These are phyloP conservation scores for Canavalia ensiformis DNA, from an alignment of 306 rosid species.

Conservation along the genomic window DNA sequence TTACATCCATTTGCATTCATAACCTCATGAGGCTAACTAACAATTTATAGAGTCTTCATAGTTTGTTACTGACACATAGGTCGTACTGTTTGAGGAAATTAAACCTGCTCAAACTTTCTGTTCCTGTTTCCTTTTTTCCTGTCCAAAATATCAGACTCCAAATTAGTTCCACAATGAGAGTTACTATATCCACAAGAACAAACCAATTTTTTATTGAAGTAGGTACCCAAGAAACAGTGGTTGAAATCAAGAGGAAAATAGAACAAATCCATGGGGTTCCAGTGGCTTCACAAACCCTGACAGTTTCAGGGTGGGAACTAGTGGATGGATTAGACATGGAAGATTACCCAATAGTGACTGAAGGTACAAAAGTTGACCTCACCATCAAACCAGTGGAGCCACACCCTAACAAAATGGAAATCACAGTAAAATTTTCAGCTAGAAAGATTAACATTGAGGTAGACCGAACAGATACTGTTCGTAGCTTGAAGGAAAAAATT, in stretches of 20 bases:
- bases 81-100: slow-evolving; percentile 20
- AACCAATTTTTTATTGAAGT: slow-evolving; percentile 67
- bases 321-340: slow-evolving; percentile 90
- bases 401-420: slow-evolving; percentile 56
- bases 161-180: slow-evolving; percentile 54
- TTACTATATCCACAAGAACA: slow-evolving; percentile 55
- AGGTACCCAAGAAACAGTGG: slow-evolving; percentile 65
- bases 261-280: slow-evolving; percentile 74
- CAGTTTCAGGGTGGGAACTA: slow-evolving; percentile 79
- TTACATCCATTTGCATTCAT: slow-evolving; percentile 39
- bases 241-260: slow-evolving; percentile 75
- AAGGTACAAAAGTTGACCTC: slow-evolving; percentile 84
- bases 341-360: slow-evolving; percentile 79
- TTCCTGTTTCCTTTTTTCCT: slow-evolving; percentile 24
- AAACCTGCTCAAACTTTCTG: slow-evolving; percentile 41
- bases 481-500: slow-evolving; percentile 82
- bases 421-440: slow-evolving; percentile 65
- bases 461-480: slow-evolving; percentile 72
- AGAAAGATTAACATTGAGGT: slow-evolving; percentile 67
- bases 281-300: slow-evolving; percentile 69
- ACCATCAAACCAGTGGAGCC: slow-evolving; percentile 54
- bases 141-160: slow-evolving; percentile 20
- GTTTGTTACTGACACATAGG: slow-evolving; percentile 39
- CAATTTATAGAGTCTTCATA: slow-evolving; percentile 12
- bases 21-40: slow-evolving; percentile 52